Evolutionary conservation across 2,329 filamentous ascomycete genomes (phyloP).

Genomic region (Exophiala calicioides): DNA sequence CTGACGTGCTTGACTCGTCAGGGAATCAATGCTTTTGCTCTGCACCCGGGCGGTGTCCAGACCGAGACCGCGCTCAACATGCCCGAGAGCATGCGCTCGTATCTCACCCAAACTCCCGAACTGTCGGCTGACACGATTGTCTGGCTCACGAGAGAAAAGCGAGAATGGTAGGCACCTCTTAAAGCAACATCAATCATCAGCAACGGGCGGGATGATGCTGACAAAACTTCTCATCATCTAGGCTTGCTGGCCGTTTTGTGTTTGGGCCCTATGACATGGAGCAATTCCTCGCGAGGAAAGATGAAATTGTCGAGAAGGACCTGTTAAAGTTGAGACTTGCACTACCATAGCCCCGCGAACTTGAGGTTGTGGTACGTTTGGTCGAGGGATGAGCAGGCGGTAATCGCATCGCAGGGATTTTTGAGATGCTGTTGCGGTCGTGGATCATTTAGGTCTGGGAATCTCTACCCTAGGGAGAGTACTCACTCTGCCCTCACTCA

Average conservation of each 20-base stretch:
- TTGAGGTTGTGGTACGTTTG: too few species aligned
- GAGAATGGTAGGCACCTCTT: slow-evolving; percentile 32
- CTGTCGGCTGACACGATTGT: slow-evolving; percentile 47
- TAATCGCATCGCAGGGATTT: too few species aligned
- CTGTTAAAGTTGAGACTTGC: slow-evolving; percentile 32
- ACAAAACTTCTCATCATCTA: background rate
- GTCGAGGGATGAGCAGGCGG: too few species aligned
- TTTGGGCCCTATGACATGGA: slow-evolving; percentile 34
- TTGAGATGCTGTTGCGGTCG: too few species aligned
- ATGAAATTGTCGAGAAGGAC: slow-evolving; percentile 34
- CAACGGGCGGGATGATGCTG: background rate
- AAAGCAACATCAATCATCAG: background rate
- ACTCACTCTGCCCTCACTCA: too few species aligned
- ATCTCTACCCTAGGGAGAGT: too few species aligned
- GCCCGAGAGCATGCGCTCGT: slow-evolving; percentile 19
- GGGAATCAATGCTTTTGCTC: slow-evolving; percentile 25
- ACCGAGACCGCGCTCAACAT: slow-evolving; percentile 13
- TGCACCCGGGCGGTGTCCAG: slow-evolving; percentile 27
- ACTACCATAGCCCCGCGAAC: too few species aligned
- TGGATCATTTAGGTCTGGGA: too few species aligned
- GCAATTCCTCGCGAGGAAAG: slow-evolving; percentile 33
- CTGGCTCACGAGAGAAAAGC: slow-evolving; percentile 31
- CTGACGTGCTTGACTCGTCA: background rate
- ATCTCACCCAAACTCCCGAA: slow-evolving; percentile 39
- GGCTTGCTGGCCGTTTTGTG: slow-evolving; percentile 31